Evolutionary conservation across 2,329 filamentous ascomycete species (phyloP).

Genomic region (Diaporthe citri): DNA sequence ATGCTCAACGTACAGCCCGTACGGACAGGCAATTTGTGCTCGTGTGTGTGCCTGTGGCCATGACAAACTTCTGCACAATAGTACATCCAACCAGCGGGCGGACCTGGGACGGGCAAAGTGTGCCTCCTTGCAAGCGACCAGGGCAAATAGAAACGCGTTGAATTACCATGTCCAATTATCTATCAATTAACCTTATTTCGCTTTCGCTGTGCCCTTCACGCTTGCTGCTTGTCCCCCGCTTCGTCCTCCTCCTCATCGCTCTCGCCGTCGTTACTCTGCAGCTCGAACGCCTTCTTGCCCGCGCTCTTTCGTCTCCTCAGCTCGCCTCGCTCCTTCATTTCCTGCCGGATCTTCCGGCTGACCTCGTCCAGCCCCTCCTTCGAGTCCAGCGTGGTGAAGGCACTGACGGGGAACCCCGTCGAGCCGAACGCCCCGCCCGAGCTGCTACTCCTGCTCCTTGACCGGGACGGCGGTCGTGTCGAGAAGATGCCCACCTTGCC

Average conservation of each 20-base stretch:
- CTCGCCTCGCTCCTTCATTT: slow-evolving; percentile 84
- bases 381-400: slow-evolving; percentile 76
- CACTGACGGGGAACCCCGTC: slow-evolving; percentile 74
- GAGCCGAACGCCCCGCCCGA: slow-evolving; percentile 73
- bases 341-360: slow-evolving; percentile 83
- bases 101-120: neutral
- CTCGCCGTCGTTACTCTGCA: slow-evolving; percentile 52
- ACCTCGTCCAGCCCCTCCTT: slow-evolving; percentile 85
- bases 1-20: too few species aligned
- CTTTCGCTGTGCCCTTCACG: slow-evolving; percentile 42
- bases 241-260: slow-evolving; percentile 59
- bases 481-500: slow-evolving; percentile 91
- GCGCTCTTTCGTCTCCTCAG: slow-evolving; percentile 67
- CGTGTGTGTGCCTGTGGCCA: too few species aligned
- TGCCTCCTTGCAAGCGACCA: neutral
- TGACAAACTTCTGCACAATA: neutral
- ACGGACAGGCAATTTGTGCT: too few species aligned
- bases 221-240: slow-evolving; percentile 58
- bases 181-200: neutral
- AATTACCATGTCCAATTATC: slow-evolving; percentile 18
- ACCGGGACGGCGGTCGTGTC: slow-evolving; percentile 86
- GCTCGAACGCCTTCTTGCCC: slow-evolving; percentile 52
- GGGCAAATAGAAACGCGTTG: neutral
- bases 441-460: slow-evolving; percentile 77
- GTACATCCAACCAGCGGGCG: neutral